A percentile compares a stretch with the other conserved stretches of the same genome.
These are phyloP conservation scores for Candida easanensis DNA, from an alignment of 805 yeast genomes.

Conservation along the genomic window DNA sequence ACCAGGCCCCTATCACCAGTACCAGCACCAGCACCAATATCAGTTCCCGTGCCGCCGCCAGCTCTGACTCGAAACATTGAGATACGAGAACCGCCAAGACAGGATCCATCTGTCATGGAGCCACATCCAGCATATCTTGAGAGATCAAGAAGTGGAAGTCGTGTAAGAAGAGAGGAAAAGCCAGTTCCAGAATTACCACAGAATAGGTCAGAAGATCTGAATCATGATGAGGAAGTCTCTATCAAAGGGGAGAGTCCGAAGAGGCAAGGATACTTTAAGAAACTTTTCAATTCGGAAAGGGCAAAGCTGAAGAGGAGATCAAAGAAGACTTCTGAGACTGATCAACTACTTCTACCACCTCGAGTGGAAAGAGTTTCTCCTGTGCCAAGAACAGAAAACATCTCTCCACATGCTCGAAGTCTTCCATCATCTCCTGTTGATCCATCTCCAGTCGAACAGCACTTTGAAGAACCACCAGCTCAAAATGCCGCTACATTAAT, in stretches of 20 bases:
- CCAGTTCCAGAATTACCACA: not conserved
- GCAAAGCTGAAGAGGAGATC: slow-evolving; percentile 4
- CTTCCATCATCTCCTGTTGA: not conserved
- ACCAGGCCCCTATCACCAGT: not conserved
- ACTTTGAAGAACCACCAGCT: not conserved
- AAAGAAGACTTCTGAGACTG: not conserved
- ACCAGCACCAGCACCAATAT: too few relatives aligned
- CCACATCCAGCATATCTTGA: not conserved
- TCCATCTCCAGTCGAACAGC: not conserved
- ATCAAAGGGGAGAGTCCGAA: not conserved
- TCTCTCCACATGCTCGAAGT: not conserved
- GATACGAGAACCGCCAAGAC: not conserved
- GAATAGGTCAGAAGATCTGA: slow-evolving; percentile 1
- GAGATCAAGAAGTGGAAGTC: not conserved
- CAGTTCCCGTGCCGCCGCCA: not conserved
- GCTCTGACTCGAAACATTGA: not conserved
- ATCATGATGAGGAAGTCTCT: not conserved
- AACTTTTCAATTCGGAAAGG: slow-evolving; percentile 6
- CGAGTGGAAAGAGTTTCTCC: not conserved
- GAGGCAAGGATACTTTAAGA: slow-evolving; percentile 6
- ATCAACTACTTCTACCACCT: not conserved
- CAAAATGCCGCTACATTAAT: slow-evolving; percentile 1
- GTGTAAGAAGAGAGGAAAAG: not conserved
- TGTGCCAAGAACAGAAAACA: not conserved
- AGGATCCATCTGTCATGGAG: not conserved